Evolutionary conservation across 371 early-diverging fungal genomes (phyloP), one percentile per base, ranked within the genome.

Genomic region (Parasitella parasitica): DNA sequence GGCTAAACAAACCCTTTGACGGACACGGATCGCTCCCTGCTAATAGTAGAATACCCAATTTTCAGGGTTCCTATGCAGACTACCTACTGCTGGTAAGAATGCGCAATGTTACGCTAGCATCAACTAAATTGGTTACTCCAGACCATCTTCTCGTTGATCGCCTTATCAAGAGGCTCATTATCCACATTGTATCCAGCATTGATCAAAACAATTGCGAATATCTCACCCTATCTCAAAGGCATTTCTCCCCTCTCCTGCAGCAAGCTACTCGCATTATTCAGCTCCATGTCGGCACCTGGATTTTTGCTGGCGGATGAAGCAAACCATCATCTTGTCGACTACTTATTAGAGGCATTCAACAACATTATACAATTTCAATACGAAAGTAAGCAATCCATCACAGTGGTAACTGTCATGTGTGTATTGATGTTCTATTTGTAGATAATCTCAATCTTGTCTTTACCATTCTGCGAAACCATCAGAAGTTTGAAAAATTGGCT

Each of bases 281-380:
- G 71, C 12, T 86, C 89, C 11, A 89, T 93, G 66, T 82, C 91
- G 7, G 86, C 90, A 27, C 91, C 94, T 4, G 88, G 87, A 15
- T 92, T 93, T 63, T 69, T 95, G 32, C 74, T 94, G 11, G 85
- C 92, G 0, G 90, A 89, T 53, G 91, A 92, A 61, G 67, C 78
- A 39, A 90, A 94, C 60, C 91, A 93, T 61, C 82, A 84, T 11
- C 78, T 88, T 26, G 75, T 91, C 15, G 88, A 87, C 4, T 90
- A 89, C 60, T 63, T 93, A 30, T 62, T 94, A 8, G 94, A 94
- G 60, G 80, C 87, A 9, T 84, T 94, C 57, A 89, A 93, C 69
- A 90, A 88, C 56, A 82, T 91, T 8, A 75, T 94, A 18, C 94
- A 94, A 70, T 95, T 93, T 64, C 95, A 94, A 51, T 85, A 80